Percentiles rank a stretch among this genome's conserved stretches.
phyloP scores from a whole-genome alignment of 257 asterid species.

The Lavandula angustifolia region DNA sequence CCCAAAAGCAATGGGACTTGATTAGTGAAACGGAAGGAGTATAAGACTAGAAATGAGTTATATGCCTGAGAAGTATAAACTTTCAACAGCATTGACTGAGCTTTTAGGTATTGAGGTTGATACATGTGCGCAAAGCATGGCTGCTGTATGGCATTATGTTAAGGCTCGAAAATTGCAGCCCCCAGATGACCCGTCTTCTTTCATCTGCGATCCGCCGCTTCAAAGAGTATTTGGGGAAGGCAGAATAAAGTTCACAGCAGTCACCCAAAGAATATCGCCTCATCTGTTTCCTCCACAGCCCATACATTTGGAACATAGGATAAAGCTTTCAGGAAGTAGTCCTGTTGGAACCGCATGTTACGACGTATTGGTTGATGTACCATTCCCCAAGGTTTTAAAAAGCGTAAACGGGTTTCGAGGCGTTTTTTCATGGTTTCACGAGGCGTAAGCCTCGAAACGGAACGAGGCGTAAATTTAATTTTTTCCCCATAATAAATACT shows the following conservation, averaged over 20 bases:
- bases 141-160: constrained; percentile 92
- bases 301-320: constrained; percentile 88
- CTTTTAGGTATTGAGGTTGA: constrained; percentile 93
- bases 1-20: too few relatives aligned
- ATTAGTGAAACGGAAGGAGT: too few relatives aligned
- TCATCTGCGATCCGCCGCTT: constrained; percentile 87
- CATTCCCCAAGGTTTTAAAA: too few relatives aligned
- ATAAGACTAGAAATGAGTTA: constrained; percentile 87
- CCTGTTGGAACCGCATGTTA: constrained; percentile 94
- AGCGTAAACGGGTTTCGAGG: too few relatives aligned
- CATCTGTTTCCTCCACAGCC: constrained; percentile 89
- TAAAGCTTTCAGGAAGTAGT: constrained; percentile 80
- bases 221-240: constrained; percentile 83
- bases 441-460: too few relatives aligned
- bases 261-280: constrained; percentile 72
- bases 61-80: constrained; percentile 82
- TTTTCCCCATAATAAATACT: too few relatives aligned
- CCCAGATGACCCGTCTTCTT: constrained; percentile 78
- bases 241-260: constrained; percentile 73
- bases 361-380: constrained; percentile 85
- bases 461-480: too few relatives aligned
- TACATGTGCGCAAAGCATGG: constrained; percentile 82
- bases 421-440: too few relatives aligned
- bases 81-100: constrained; percentile 75
- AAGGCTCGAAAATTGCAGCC: constrained; percentile 92